A percentile compares a stretch with the other conserved stretches of the same genome.
These are phyloP conservation scores for Dimocarpus longan DNA, from an alignment of 345 rosid species.

Conservation along the genomic window DNA sequence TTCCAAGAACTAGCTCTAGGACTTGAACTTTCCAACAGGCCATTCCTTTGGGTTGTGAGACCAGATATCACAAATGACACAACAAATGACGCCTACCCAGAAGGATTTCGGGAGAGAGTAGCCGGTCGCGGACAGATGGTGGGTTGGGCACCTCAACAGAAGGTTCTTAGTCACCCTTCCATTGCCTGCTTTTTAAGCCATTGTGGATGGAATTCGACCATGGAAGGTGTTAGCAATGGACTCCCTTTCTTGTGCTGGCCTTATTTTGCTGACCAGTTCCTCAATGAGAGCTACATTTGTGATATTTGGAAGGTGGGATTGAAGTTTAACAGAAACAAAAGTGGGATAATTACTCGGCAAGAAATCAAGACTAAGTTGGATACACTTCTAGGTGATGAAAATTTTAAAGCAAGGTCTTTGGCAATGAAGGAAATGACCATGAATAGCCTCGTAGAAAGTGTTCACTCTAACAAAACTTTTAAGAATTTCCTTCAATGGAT, in stretches of 20 bases:
- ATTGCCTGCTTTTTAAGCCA: constrained; percentile 51
- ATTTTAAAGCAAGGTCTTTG: constrained; percentile 23
- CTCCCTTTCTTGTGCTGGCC: constrained; percentile 56
- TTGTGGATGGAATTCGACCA: constrained; percentile 65
- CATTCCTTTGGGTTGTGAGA: constrained; percentile 13
- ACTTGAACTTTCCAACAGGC: constrained; percentile 19
- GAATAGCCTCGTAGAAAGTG: constrained; percentile 1
- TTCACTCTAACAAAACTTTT: neutral
- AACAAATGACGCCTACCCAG: neutral
- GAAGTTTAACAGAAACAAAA: constrained; percentile 32
- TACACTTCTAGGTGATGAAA: constrained; percentile 26
- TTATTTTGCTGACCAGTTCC: constrained; percentile 48
- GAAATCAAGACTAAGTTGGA: constrained; percentile 42
- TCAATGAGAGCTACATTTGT: constrained; percentile 38
- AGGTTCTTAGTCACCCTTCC: constrained; percentile 32
- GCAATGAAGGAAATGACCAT: constrained; percentile 12
- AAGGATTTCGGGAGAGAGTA: constrained; percentile 15
- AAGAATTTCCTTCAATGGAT: neutral
- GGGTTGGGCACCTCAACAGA: constrained; percentile 44
- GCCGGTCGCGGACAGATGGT: constrained; percentile 19
- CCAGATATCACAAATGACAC: constrained; percentile 17
- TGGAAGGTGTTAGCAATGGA: constrained; percentile 52
- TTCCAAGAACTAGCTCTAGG: constrained; percentile 36
- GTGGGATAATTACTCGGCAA: constrained; percentile 13
- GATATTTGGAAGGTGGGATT: constrained; percentile 50